Conservation (phyloP, 345 rosid genomes). For the Anastatica hierochuntica region DNA sequence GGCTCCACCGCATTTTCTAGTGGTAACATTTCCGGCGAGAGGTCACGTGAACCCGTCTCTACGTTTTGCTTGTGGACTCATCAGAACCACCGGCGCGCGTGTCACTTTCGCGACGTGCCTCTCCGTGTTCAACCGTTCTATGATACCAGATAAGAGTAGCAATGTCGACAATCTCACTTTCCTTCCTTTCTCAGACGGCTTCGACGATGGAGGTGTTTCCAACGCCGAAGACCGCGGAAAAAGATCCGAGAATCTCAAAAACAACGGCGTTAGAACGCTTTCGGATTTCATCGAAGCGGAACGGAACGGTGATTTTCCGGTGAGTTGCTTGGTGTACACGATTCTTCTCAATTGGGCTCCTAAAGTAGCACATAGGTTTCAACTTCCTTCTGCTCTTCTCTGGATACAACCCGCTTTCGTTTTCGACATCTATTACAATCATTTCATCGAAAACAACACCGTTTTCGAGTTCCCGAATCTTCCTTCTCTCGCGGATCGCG, state of each 20-base stretch:
- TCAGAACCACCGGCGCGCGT: slow-evolving; percentile 28
- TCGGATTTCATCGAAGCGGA: slow-evolving; percentile 19
- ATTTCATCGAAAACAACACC: slow-evolving; percentile 38
- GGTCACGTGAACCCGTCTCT: slow-evolving; percentile 75
- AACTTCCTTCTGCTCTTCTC: slow-evolving; percentile 36
- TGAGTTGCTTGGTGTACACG: slow-evolving; percentile 28
- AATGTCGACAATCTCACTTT: slow-evolving; percentile 38
- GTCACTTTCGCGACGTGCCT: slow-evolving; percentile 42
- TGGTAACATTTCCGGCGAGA: slow-evolving; percentile 43
- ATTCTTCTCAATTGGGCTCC: slow-evolving; percentile 49
- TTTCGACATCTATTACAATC: slow-evolving; percentile 42
- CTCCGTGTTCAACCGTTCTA: slow-evolving; percentile 33
- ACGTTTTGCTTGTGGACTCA: slow-evolving; percentile 49
- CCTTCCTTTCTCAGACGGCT: slow-evolving; percentile 56
- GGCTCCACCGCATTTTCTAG: slow-evolving; percentile 39
- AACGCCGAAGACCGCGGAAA: slow-evolving; percentile 3
- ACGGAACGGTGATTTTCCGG: slow-evolving; percentile 15
- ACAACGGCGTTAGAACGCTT: slow-evolving; percentile 7
- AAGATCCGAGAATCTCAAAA: slow-evolving; percentile 14
- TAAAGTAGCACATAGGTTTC: slow-evolving; percentile 34
- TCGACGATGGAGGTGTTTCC: slow-evolving; percentile 36
- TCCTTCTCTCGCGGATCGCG: slow-evolving; percentile 13
- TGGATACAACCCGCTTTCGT: slow-evolving; percentile 73
- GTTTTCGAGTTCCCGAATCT: slow-evolving; percentile 21
- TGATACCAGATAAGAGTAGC: not conserved